phyloP scores from a whole-genome alignment of 2,329 filamentous ascomycete genomes.

The Dothideomycetes sp. region DNA sequence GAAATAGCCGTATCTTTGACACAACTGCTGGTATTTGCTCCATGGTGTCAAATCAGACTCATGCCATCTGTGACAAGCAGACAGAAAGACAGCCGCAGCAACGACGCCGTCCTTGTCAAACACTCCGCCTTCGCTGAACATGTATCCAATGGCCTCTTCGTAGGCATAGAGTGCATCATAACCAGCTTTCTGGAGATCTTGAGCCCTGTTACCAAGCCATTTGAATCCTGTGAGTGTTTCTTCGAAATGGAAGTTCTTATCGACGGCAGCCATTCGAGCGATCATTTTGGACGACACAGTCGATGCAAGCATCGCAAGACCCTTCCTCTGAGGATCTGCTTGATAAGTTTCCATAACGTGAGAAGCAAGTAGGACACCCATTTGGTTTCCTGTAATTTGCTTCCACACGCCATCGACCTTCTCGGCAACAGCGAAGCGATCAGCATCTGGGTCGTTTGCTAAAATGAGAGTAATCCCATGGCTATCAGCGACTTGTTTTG shows the following conservation, averaged over 20 bases:
- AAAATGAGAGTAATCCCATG: conserved; percentile 41
- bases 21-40: conserved; percentile 45
- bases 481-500: conserved; percentile 43
- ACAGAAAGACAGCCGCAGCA: conserved; percentile 48
- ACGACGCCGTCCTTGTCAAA: conserved; percentile 56
- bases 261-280: conserved; percentile 36
- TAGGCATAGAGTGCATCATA: conserved; percentile 46
- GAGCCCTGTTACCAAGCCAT: conserved; percentile 53
- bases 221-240: conserved; percentile 59
- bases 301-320: conserved; percentile 47
- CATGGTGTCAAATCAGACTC: conserved; percentile 44
- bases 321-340: conserved; percentile 16
- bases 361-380: conserved; percentile 49
- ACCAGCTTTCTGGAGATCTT: conserved; percentile 37
- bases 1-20: conserved; percentile 47
- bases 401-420: conserved; percentile 46
- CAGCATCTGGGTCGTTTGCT: conserved; percentile 55
- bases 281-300: conserved; percentile 56
- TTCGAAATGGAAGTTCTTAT: conserved; percentile 45
- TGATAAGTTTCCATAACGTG: conserved; percentile 41
- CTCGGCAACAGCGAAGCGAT: conserved; percentile 51
- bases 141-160: conserved; percentile 57
- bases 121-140: conserved; percentile 47
- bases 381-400: conserved; percentile 54
- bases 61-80: conserved; percentile 41